Evolutionary conservation across 306 rosid species (phyloP).

Genomic region (Dalbergia cultrata): DNA sequence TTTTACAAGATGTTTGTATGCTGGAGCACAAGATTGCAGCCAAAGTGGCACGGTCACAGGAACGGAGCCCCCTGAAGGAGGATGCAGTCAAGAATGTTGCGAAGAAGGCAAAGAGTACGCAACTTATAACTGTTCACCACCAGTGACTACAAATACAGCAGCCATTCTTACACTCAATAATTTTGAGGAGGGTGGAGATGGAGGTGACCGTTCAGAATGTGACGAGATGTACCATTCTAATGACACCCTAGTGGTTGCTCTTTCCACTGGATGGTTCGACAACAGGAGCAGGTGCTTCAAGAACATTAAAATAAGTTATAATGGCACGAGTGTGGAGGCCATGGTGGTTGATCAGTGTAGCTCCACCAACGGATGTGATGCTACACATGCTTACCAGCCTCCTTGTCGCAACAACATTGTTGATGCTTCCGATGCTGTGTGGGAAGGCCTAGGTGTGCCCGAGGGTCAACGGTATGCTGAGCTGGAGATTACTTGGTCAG

Average conservation of each 20-base stretch:
- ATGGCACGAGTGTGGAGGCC: background rate
- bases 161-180: slow-evolving; percentile 59
- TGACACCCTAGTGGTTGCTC: slow-evolving; percentile 47
- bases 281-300: background rate
- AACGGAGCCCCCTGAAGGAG: background rate
- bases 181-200: slow-evolving; percentile 60
- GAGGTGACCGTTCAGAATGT: slow-evolving; percentile 56
- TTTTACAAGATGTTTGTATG: background rate
- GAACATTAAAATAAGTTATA: background rate
- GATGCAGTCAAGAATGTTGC: background rate
- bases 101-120: background rate
- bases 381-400: background rate
- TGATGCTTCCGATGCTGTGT: background rate
- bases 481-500: background rate
- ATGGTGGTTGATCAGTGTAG: background rate
- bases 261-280: slow-evolving; percentile 62
- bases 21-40: background rate
- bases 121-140: background rate
- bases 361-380: background rate
- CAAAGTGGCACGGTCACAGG: background rate
- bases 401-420: background rate
- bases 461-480: background rate
- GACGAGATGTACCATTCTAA: slow-evolving; percentile 52
- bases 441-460: background rate
- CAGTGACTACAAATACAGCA: slow-evolving; percentile 33